phyloP scores from a whole-genome alignment of 2,329 filamentous ascomycete species.

The Colletotrichum melonis region DNA sequence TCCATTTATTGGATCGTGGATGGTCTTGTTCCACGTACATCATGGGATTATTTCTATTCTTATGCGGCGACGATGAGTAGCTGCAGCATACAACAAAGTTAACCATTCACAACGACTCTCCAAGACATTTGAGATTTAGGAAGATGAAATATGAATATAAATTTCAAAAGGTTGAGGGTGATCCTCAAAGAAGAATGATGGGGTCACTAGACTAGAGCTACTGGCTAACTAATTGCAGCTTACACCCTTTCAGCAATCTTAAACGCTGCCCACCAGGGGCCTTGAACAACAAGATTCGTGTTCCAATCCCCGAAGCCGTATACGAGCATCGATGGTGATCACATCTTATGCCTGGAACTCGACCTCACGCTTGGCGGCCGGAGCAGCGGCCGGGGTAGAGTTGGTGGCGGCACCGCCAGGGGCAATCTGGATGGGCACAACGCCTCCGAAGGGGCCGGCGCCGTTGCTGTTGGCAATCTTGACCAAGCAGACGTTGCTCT shows the following conservation, averaged over 20 bases:
- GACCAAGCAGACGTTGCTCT: constrained; percentile 52
- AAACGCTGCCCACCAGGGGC: constrained; percentile 15
- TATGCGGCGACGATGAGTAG: too few species aligned
- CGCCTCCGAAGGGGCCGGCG: constrained; percentile 54
- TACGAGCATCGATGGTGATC: background rate
- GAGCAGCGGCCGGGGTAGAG: background rate
- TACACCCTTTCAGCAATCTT: background rate
- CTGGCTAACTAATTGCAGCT: background rate
- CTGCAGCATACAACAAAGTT: too few species aligned
- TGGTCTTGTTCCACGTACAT: too few species aligned
- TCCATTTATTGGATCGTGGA: too few species aligned
- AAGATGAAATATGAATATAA: background rate
- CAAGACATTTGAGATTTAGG: background rate
- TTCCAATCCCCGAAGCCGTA: background rate
- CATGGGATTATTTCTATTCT: too few species aligned
- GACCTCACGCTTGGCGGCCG: constrained; percentile 22
- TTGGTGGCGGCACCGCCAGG: constrained; percentile 13
- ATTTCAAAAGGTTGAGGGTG: background rate
- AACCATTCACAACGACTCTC: too few species aligned
- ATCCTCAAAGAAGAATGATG: background rate
- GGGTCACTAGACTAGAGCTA: background rate
- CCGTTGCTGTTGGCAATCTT: constrained; percentile 55
- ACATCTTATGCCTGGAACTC: constrained; percentile 2
- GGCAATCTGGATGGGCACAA: constrained; percentile 53
- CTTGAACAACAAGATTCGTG: background rate